Conservation (phyloP, 1,284 basidiomycete genomes). For the Coniferiporia sulphurascens region DNA sequence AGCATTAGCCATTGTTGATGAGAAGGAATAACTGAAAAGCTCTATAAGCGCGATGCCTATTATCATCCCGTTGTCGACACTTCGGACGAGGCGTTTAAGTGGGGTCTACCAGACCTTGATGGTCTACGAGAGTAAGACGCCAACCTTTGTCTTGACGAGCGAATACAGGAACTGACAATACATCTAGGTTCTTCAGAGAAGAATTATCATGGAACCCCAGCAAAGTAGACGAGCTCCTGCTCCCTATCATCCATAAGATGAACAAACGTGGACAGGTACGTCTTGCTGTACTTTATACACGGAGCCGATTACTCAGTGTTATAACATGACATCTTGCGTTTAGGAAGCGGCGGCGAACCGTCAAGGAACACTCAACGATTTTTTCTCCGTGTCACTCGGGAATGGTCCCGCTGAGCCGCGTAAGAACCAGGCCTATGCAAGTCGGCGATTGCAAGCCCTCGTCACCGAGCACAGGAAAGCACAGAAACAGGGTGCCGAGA, state of each 20-base stretch:
- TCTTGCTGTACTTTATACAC: background rate
- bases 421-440: slow-evolving; percentile 74
- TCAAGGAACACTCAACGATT: slow-evolving; percentile 68
- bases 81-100: slow-evolving; percentile 93
- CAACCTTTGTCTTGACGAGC: background rate
- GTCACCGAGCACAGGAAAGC: slow-evolving; percentile 78
- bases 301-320: background rate
- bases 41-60: slow-evolving; percentile 80
- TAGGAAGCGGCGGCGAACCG: slow-evolving; percentile 61
- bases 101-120: slow-evolving; percentile 95
- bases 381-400: slow-evolving; percentile 58
- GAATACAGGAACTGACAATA: background rate
- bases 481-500: slow-evolving; percentile 23
- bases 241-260: slow-evolving; percentile 92
- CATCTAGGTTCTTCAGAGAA: slow-evolving; percentile 69
- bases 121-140: slow-evolving; percentile 72
- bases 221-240: slow-evolving; percentile 89
- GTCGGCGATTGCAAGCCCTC: slow-evolving; percentile 86
- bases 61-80: slow-evolving; percentile 86
- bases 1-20: slow-evolving; percentile 26
- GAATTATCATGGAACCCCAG: slow-evolving; percentile 83
- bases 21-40: background rate
- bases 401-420: slow-evolving; percentile 66
- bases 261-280: slow-evolving; percentile 70
- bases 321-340: slow-evolving; percentile 2